These are phyloP conservation scores for Canna indica DNA, from an alignment of 176 grass and related monocot genomes.

Conservation along the genomic window DNA sequence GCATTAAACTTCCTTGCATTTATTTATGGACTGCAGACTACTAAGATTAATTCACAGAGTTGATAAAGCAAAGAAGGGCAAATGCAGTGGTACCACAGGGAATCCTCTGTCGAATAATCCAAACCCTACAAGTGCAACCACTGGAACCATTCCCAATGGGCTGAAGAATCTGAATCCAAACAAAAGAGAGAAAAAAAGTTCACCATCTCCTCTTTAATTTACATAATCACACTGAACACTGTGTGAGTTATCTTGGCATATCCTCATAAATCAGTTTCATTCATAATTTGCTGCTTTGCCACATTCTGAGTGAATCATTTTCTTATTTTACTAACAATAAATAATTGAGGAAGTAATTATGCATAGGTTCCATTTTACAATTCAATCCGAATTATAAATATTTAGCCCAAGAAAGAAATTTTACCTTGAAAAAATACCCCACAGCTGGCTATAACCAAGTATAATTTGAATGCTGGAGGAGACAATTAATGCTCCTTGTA, in stretches of 20 bases:
- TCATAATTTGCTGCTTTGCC: not conserved
- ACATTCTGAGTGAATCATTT: not conserved
- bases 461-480: conserved; percentile 98
- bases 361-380: too few relatives aligned
- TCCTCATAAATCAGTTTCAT: not conserved
- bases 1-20: not conserved
- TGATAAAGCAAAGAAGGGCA: not conserved
- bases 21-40: too few relatives aligned
- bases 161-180: conserved; percentile 77
- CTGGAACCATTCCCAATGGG: conserved; percentile 85
- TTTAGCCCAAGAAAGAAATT: too few relatives aligned
- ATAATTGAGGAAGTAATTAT: too few relatives aligned
- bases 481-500: conserved; percentile 87
- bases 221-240: conserved; percentile 9
- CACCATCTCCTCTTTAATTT: conserved; percentile 12
- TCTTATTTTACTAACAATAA: too few relatives aligned
- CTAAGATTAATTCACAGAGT: not conserved
- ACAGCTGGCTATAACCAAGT: conserved; percentile 94
- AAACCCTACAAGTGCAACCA: conserved; percentile 86
- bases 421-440: conserved; percentile 97
- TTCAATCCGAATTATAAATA: too few relatives aligned
- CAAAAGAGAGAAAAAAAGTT: not conserved
- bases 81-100: conserved; percentile 70
- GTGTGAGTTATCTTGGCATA: not conserved
- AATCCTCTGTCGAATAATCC: conserved; percentile 97